Conservation (phyloP, 139 green algal species). For the Parachlorella kessleri region DNA sequence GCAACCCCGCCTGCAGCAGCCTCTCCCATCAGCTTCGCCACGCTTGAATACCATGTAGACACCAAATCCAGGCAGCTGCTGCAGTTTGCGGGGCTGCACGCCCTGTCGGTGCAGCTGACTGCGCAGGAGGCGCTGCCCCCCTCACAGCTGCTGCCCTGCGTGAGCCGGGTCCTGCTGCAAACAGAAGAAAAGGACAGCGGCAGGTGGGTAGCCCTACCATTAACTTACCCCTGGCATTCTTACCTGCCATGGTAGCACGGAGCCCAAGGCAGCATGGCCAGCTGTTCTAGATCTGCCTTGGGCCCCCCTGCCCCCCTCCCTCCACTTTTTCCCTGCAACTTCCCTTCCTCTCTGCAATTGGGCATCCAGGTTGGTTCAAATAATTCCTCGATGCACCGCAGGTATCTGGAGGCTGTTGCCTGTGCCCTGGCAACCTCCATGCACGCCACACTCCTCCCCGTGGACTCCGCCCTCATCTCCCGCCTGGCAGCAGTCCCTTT, state of each 20-base stretch:
- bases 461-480: neutral
- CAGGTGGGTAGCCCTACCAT: too few relatives aligned
- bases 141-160: slow-evolving; percentile 31
- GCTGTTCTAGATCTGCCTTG: too few relatives aligned
- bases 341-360: too few relatives aligned
- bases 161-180: slow-evolving; percentile 43
- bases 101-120: slow-evolving; percentile 26
- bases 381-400: neutral
- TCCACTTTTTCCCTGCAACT: too few relatives aligned
- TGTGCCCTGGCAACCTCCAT: slow-evolving; percentile 38
- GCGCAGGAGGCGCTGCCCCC: slow-evolving; percentile 27
- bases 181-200: slow-evolving; percentile 22
- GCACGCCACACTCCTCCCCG: slow-evolving; percentile 17
- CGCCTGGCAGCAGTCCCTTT: neutral
- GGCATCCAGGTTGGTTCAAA: too few relatives aligned
- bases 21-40: neutral
- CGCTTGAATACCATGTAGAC: slow-evolving; percentile 17
- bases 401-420: slow-evolving; percentile 40
- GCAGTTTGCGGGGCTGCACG: slow-evolving; percentile 31
- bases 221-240: too few relatives aligned
- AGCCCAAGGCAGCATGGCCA: too few relatives aligned
- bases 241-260: too few relatives aligned
- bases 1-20: neutral
- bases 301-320: too few relatives aligned
- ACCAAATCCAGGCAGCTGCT: slow-evolving; percentile 12